Conservation (phyloP, 768 basidiomycete species). For the Myochromella boudieri region DNA sequence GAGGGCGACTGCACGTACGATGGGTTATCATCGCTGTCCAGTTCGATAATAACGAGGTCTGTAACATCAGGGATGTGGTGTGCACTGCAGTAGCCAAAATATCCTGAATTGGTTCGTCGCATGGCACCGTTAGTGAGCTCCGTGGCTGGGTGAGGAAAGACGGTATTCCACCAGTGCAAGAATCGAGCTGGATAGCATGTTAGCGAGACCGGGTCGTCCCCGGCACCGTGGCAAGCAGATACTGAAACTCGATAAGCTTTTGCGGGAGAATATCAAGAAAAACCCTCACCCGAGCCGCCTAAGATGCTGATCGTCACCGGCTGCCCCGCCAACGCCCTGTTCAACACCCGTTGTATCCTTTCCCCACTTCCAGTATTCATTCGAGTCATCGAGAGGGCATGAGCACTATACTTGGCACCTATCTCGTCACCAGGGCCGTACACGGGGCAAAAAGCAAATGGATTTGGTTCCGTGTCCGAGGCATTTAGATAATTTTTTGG, state of each 20-base stretch:
- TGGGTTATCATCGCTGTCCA: constrained; percentile 88
- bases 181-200: constrained; percentile 92
- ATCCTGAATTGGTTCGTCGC: constrained; percentile 87
- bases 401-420: constrained; percentile 74
- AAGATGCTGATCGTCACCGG: constrained; percentile 89
- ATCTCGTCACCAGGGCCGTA: constrained; percentile 83
- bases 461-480: constrained; percentile 54
- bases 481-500: constrained; percentile 84
- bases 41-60: constrained; percentile 93
- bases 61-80: constrained; percentile 94
- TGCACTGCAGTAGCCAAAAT: constrained; percentile 91
- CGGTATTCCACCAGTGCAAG: constrained; percentile 95
- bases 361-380: constrained; percentile 80
- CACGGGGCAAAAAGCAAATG: constrained; percentile 90
- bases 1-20: constrained; percentile 52
- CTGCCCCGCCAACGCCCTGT: constrained; percentile 79
- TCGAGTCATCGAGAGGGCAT: constrained; percentile 70
- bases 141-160: constrained; percentile 98
- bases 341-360: constrained; percentile 78
- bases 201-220: constrained; percentile 83
- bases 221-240: constrained; percentile 91
- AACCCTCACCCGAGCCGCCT: constrained; percentile 75
- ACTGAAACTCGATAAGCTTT: constrained; percentile 45
- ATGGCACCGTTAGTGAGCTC: constrained; percentile 98
- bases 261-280: not conserved